Conservation (phyloP, 2,329 filamentous ascomycete species). For the Claviceps monticola region DNA sequence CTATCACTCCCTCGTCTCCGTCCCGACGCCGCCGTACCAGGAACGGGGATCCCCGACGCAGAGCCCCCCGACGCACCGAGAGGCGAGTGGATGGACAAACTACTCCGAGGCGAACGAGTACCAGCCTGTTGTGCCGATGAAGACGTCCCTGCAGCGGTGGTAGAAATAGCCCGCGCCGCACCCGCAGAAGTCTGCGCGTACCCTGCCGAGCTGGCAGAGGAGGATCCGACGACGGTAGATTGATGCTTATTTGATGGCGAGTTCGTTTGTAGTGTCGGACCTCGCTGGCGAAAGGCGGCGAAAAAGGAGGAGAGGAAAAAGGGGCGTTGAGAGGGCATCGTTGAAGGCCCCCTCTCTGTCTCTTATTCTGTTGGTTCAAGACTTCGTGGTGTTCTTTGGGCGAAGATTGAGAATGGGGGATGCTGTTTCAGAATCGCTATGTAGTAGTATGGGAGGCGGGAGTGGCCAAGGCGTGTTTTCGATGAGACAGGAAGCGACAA, state of each 20-base stretch:
- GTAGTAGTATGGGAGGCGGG: too few species aligned
- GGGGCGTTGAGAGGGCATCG: slow-evolving; percentile 39
- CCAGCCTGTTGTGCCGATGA: slow-evolving; percentile 12
- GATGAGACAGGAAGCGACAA: too few species aligned
- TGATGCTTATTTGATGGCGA: slow-evolving; percentile 24
- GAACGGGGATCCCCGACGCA: slow-evolving; percentile 20
- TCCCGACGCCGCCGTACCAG: slow-evolving; percentile 22
- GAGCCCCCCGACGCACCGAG: slow-evolving; percentile 9
- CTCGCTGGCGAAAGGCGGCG: slow-evolving; percentile 38
- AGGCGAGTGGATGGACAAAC: slow-evolving; percentile 18
- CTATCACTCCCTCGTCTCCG: slow-evolving; percentile 58
- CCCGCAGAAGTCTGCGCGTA: slow-evolving; percentile 11
- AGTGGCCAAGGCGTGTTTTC: too few species aligned
- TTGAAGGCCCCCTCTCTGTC: background rate
- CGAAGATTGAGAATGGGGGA: too few species aligned
- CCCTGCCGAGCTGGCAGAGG: slow-evolving; percentile 12
- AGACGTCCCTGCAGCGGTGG: slow-evolving; percentile 12
- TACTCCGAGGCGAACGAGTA: slow-evolving; percentile 14
- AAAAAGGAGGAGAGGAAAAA: slow-evolving; percentile 44
- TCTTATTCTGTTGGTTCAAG: background rate
- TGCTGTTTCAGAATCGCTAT: too few species aligned
- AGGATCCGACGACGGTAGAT: slow-evolving; percentile 11
- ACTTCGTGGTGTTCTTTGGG: too few species aligned
- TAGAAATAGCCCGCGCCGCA: slow-evolving; percentile 11
- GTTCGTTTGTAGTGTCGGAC: slow-evolving; percentile 20